Evolutionary conservation across 2,329 filamentous ascomycete genomes (phyloP), one percentile per base, ranked within the genome.

Genomic region (Hypoxylon sp.): DNA sequence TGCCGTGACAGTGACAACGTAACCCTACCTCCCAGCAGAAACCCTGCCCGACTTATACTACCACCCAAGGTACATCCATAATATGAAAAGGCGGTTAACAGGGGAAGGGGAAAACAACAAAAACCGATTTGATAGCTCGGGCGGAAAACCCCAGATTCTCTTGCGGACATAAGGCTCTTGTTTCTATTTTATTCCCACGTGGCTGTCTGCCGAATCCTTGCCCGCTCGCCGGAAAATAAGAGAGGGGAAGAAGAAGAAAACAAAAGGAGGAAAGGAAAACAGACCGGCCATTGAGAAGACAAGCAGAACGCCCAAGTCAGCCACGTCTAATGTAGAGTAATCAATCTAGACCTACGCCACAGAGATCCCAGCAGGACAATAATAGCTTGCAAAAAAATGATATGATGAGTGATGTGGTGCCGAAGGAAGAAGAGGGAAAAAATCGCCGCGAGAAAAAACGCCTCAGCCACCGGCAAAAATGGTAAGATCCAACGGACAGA

Each of bases 1-100:
- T 50, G 33, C 57, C 53, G 38, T 57, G 29, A 10, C 40, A 47
- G 42, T 50, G 50, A n/a, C n/a, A 56, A 61, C 58, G 58, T 61
- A 61, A 61, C 58, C 58, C 58, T 53, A 46, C 58, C 48, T 23
- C 3, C 13, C 41, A 5, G 26, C 4, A 6, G 6, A 4, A 11
- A 35, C 31, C 4, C 35, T 38, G 20, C 6, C 35, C 35, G 3
- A 38, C 35, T 7, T 38, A n/a, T n/a, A n/a, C n/a, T n/a, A n/a
- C n/a, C n/a, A n/a, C n/a, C n/a, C n/a, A n/a, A n/a, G n/a, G n/a
- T n/a, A n/a, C n/a, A n/a, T n/a, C n/a, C n/a, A n/a, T n/a, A n/a
- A n/a, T n/a, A n/a, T n/a, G n/a, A n/a, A n/a, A n/a, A n/a, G n/a
- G n/a, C n/a, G n/a, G n/a, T n/a, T n/a, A n/a, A n/a, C n/a, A n/a